Evolutionary conservation across 1,139 yeast species (phyloP).

Genomic region (Suhomyces choctaworum): DNA sequence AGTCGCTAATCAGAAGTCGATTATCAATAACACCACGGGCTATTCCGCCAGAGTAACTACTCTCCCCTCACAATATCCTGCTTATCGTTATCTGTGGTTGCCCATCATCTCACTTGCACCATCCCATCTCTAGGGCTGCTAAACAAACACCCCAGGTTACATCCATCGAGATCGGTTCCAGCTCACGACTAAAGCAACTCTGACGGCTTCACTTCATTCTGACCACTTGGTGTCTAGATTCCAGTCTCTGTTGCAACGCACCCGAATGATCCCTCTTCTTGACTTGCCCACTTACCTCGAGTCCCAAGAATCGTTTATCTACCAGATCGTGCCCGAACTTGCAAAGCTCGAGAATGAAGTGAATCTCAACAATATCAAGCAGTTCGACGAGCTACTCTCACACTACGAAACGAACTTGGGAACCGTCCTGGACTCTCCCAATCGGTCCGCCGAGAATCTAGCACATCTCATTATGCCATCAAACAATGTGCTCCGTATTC

Average conservation of each 20-base stretch:
- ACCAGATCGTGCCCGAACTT: constrained; percentile 29
- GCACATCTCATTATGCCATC: constrained; percentile 23
- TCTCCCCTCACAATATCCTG: no score
- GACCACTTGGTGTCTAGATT: background rate
- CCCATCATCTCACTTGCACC: constrained; percentile 12
- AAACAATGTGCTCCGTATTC: constrained; percentile 26
- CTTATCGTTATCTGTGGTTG: constrained; percentile 1
- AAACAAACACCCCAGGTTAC: constrained; percentile 1
- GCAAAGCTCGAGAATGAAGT: constrained; percentile 16
- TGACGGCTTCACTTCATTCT: no score
- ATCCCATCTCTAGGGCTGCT: no score
- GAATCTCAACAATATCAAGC: constrained; percentile 29
- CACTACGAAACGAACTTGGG: constrained; percentile 26
- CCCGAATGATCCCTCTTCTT: constrained; percentile 9
- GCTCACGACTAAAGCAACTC: no score
- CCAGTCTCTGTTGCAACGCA: constrained; percentile 1
- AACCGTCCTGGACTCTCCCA: constrained; percentile 8
- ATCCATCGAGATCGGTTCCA: no score
- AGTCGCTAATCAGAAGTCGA: no score
- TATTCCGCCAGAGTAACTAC: background rate
- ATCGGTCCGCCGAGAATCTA: background rate
- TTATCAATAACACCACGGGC: no score
- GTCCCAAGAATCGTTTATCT: constrained; percentile 24
- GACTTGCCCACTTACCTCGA: constrained; percentile 10
- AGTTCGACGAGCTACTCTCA: constrained; percentile 32